phyloP scores from a whole-genome alignment of 1,284 basidiomycete genomes.

The Hymenochaete sp. region DNA sequence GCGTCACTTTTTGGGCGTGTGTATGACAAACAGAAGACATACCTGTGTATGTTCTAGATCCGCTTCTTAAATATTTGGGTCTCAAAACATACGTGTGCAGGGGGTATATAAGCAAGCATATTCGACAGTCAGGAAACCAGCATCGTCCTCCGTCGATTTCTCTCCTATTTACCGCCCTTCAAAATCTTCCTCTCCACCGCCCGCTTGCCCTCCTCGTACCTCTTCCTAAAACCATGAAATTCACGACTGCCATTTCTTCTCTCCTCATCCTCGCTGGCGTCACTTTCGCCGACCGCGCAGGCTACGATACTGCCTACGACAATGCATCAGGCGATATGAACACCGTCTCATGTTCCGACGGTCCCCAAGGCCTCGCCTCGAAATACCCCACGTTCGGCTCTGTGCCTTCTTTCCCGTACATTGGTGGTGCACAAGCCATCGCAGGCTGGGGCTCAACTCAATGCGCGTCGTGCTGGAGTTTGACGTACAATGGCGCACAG shows the following conservation, averaged over 20 bases:
- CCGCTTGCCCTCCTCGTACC: too few relatives aligned
- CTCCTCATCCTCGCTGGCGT: conserved; percentile 5
- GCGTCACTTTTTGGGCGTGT: too few relatives aligned
- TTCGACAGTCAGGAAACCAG: too few relatives aligned
- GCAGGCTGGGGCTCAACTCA: conserved; percentile 35
- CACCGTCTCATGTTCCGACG: conserved; percentile 45
- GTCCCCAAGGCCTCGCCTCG: conserved; percentile 35
- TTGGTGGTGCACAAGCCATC: conserved; percentile 36
- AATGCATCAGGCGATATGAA: conserved; percentile 27
- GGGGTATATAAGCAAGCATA: too few relatives aligned
- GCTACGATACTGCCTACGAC: conserved; percentile 38
- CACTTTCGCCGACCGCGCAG: conserved; percentile 29
- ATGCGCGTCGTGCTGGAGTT: conserved; percentile 44
- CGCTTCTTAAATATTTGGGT: too few relatives aligned
- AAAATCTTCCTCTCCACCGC: too few relatives aligned
- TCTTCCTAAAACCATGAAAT: conserved; percentile 14
- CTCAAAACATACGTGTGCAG: too few relatives aligned
- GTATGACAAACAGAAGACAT: too few relatives aligned
- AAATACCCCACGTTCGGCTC: conserved; percentile 33
- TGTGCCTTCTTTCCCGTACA: conserved; percentile 35
- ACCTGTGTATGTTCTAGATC: too few relatives aligned
- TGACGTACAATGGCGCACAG: conserved; percentile 32
- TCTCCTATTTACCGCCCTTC: too few relatives aligned
- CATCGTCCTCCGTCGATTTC: too few relatives aligned
- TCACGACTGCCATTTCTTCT: conserved; percentile 9